These are phyloP conservation scores for Heliamphora exappendiculata DNA, from an alignment of 148 eudicot species.

Conservation along the genomic window DNA sequence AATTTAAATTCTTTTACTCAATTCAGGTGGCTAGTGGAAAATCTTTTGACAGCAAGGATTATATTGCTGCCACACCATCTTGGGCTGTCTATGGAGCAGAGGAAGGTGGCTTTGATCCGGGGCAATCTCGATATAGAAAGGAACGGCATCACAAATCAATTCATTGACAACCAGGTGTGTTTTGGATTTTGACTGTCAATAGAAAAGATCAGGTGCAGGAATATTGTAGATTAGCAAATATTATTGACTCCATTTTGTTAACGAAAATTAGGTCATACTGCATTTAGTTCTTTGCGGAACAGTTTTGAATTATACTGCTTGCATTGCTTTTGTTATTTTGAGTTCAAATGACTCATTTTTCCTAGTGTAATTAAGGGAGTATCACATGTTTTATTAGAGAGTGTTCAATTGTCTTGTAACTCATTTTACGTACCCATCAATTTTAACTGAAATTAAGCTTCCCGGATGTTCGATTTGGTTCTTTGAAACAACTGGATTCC, in stretches of 20 bases:
- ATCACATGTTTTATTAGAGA: too few relatives aligned
- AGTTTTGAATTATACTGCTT: too few relatives aligned
- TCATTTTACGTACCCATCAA: too few relatives aligned
- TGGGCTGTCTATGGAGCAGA: conserved; percentile 97
- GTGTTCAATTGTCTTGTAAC: too few relatives aligned
- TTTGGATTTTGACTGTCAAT: conserved; percentile 1
- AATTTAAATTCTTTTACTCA: not conserved
- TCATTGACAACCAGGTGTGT: conserved; percentile 15
- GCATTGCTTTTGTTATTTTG: too few relatives aligned
- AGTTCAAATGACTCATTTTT: too few relatives aligned
- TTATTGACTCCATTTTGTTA: not conserved
- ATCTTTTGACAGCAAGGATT: conserved; percentile 71
- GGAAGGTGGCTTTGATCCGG: conserved; percentile 95
- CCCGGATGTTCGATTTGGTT: too few relatives aligned
- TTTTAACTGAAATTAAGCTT: too few relatives aligned
- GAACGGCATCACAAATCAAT: conserved; percentile 69
- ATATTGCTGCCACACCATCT: conserved; percentile 79
- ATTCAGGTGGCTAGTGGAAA: conserved; percentile 79
- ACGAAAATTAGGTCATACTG: not conserved
- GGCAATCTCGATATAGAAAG: conserved; percentile 67
- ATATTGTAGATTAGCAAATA: not conserved
- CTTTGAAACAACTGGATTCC: too few relatives aligned
- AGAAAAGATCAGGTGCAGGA: not conserved
- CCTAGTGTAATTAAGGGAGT: too few relatives aligned
- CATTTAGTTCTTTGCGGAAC: too few relatives aligned